Percentiles rank a stretch among this genome's conserved stretches.
Evolutionary conservation across 2,329 filamentous ascomycete genomes (phyloP).

Genomic region (Cordyceps javanica): DNA sequence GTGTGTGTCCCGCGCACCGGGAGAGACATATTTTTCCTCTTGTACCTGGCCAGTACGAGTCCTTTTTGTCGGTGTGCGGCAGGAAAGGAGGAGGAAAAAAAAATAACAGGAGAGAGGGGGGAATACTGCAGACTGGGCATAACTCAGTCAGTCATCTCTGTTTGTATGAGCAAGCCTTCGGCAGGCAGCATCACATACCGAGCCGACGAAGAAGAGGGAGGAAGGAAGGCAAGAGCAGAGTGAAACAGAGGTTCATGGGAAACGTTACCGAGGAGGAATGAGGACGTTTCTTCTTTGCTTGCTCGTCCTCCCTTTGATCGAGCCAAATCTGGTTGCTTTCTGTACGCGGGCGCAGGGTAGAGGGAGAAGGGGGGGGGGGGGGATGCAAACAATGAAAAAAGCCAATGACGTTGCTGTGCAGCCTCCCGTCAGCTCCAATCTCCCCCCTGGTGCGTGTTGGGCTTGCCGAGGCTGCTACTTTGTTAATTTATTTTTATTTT

Average conservation of each 20-base stretch:
- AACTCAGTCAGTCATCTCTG: too few species aligned
- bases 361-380: neutral
- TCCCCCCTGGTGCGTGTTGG: too few species aligned
- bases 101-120: too few species aligned
- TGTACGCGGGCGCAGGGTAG: neutral
- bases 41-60: too few species aligned
- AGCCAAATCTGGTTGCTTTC: neutral
- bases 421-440: neutral
- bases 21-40: neutral
- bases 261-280: too few species aligned
- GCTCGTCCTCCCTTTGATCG: too few species aligned
- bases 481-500: neutral
- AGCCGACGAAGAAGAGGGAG: neutral
- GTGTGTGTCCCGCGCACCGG: neutral
- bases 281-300: too few species aligned
- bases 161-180: neutral
- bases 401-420: conserved; percentile 4
- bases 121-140: too few species aligned
- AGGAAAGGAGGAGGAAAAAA: too few species aligned
- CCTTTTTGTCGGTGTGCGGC: too few species aligned
- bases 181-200: neutral
- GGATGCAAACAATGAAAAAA: neutral
- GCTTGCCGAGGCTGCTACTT: neutral
- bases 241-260: too few species aligned
- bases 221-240: too few species aligned